These are phyloP conservation scores for Alternaria metachromatica DNA, from an alignment of 2,329 filamentous ascomycete genomes.

Conservation along the genomic window DNA sequence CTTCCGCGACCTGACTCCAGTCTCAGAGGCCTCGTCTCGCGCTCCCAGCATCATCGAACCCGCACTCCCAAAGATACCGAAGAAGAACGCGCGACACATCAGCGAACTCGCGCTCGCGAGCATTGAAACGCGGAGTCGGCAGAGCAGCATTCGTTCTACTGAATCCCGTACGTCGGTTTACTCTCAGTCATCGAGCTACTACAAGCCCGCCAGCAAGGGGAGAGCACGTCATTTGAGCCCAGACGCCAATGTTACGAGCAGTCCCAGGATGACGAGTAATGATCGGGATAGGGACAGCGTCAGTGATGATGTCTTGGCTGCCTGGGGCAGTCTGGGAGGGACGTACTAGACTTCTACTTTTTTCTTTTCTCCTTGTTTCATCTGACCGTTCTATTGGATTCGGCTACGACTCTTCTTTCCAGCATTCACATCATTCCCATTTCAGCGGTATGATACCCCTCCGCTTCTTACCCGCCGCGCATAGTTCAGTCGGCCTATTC, in stretches of 20 bases:
- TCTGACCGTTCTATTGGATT: no score
- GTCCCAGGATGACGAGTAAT: slow-evolving; percentile 13
- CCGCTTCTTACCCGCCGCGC: background rate
- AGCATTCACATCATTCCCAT: background rate
- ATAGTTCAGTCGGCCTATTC: background rate
- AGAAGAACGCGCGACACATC: slow-evolving; percentile 25
- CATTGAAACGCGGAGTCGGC: slow-evolving; percentile 20
- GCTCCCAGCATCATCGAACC: slow-evolving; percentile 32
- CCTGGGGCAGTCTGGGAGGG: slow-evolving; percentile 56
- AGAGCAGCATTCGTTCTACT: slow-evolving; percentile 31
- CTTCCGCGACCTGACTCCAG: slow-evolving; percentile 24
- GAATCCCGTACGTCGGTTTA: slow-evolving; percentile 18
- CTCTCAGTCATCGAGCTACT: slow-evolving; percentile 18
- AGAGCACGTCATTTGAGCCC: slow-evolving; percentile 27
- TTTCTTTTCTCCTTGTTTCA: background rate
- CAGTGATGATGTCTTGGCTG: slow-evolving; percentile 55
- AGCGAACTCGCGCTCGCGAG: slow-evolving; percentile 23
- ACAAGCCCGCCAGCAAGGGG: slow-evolving; percentile 16
- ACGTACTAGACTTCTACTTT: slow-evolving; percentile 23
- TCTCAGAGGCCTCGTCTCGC: slow-evolving; percentile 33
- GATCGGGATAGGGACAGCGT: slow-evolving; percentile 47
- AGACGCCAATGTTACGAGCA: slow-evolving; percentile 33
- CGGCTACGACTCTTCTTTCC: background rate
- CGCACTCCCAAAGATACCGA: slow-evolving; percentile 15
- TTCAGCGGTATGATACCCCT: background rate